Base-by-base conservation (phyloP, 139 green algal species). In the Zygnema circumcarinatum region DNA sequence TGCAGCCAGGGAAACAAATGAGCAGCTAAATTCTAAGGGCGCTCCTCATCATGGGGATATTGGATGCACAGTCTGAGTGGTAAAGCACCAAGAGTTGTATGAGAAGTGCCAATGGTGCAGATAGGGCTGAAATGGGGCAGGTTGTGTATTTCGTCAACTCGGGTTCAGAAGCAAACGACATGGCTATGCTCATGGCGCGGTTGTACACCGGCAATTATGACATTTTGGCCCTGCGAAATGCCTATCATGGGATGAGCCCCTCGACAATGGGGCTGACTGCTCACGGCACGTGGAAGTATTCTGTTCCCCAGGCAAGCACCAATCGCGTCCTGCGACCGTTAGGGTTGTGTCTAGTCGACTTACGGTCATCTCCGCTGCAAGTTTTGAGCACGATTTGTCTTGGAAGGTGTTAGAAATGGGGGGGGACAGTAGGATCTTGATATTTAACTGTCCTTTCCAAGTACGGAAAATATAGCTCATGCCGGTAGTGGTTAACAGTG, bases 281-380 rank as follows among this genome's bases (percentile, higher is more conserved):
- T 0, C 95, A 98, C 76, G 84, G 90, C 92, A 98, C 94, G 2
- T 99, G 96, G 96, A 99, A 99, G 90, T 94, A 96, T 83, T 90
- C 92, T 67, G 74, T 98, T 36, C 94, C 95, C 0, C 90, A 93
- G 68, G 87, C 73, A 41, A 33, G 86, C n/a, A 74, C 25, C 81
- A 25, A 16, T 20, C 29, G 29, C 56, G 56, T 29, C 56, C 29
- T 72, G 29, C 56, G 29, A 35, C 56, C 29, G 56, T 35, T 29
- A 72, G 56, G n/a, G n/a, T n/a, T n/a, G n/a, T n/a, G n/a, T n/a
- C n/a, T n/a, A n/a, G n/a, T n/a, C n/a, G n/a, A n/a, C n/a, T n/a
- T n/a, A n/a, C n/a, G n/a, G n/a, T n/a, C n/a, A n/a, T n/a, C n/a
- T n/a, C n/a, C n/a, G n/a, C n/a, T n/a, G n/a, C n/a, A n/a, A n/a